A percentile compares a stretch with the other conserved stretches of the same genome.
Conservation (phyloP, 1,284 basidiomycete species). For the Ustilago vetiveriae region DNA sequence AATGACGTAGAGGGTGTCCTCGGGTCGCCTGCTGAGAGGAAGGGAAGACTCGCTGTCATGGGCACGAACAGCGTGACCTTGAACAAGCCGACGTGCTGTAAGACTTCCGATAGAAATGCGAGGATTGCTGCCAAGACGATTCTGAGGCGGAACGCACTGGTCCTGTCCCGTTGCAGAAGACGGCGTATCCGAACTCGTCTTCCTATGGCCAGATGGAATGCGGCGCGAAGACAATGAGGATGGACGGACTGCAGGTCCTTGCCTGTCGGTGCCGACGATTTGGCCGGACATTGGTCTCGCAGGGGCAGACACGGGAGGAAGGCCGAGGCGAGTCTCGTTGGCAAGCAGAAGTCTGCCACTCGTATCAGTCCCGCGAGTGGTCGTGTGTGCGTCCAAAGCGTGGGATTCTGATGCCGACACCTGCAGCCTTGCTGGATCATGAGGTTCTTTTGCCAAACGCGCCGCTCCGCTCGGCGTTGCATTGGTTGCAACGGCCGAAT, state of each 20-base stretch:
- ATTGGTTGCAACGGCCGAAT: no score
- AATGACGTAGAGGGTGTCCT: conserved; percentile 41
- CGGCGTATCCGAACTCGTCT: conserved; percentile 27
- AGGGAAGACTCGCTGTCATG: conserved; percentile 34
- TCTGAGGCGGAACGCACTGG: no score
- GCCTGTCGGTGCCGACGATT: background rate
- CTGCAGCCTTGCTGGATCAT: no score
- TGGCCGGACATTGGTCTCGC: background rate
- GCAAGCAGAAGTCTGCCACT: conserved; percentile 21
- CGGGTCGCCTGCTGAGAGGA: conserved; percentile 36
- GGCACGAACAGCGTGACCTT: conserved; percentile 8
- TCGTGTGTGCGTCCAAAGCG: background rate
- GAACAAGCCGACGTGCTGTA: conserved; percentile 2
- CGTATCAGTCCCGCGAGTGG: background rate
- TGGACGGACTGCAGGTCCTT: background rate
- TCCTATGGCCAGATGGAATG: conserved; percentile 17
- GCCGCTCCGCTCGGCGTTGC: no score
- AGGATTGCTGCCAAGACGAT: background rate
- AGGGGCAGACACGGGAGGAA: conserved; percentile 7
- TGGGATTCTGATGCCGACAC: background rate
- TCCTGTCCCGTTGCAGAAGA: background rate
- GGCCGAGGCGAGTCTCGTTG: conserved; percentile 36
- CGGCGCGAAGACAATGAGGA: conserved; percentile 1
- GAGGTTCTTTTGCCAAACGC: no score
- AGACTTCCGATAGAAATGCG: conserved; percentile 5